A percentile compares a stretch with the other conserved stretches of the same genome.
Evolutionary conservation across 2,329 filamentous ascomycete genomes (phyloP).

Genomic region (Pseudogymnoascus sp.): DNA sequence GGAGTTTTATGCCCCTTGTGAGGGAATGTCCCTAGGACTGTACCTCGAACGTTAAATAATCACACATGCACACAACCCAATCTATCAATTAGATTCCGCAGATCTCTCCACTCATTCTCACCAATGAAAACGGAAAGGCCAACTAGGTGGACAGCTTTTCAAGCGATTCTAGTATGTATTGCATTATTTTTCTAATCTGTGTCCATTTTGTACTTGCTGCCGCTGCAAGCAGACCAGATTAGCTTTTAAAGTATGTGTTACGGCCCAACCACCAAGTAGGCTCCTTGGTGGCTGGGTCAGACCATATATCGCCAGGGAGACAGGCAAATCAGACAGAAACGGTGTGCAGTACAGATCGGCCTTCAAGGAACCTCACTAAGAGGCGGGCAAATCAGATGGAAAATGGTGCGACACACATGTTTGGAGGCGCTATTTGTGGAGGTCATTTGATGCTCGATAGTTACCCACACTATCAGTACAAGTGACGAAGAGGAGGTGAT

Average conservation of each 20-base stretch:
- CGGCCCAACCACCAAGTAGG: too few relatives aligned
- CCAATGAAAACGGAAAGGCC: background rate
- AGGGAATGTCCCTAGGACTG: background rate
- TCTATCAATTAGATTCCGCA: background rate
- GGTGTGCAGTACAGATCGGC: background rate
- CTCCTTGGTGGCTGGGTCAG: too few relatives aligned
- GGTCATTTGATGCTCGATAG: background rate
- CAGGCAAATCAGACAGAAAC: background rate
- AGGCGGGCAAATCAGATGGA: background rate
- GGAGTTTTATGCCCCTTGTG: background rate
- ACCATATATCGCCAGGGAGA: background rate
- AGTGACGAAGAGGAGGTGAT: background rate
- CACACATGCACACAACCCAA: background rate
- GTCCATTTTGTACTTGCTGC: background rate
- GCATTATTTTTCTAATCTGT: background rate
- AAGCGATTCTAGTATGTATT: background rate
- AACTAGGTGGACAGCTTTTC: background rate
- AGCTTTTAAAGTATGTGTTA: background rate
- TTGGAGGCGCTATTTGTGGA: background rate
- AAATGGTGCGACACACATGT: background rate
- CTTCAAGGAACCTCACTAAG: background rate
- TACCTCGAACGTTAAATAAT: background rate
- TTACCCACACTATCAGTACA: background rate
- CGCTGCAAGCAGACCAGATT: background rate
- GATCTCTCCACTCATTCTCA: background rate